Percentiles rank a stretch among this genome's conserved stretches.
Conservation (phyloP, 495 filamentous ascomycete species). For the Annulohypoxylon stygium region DNA sequence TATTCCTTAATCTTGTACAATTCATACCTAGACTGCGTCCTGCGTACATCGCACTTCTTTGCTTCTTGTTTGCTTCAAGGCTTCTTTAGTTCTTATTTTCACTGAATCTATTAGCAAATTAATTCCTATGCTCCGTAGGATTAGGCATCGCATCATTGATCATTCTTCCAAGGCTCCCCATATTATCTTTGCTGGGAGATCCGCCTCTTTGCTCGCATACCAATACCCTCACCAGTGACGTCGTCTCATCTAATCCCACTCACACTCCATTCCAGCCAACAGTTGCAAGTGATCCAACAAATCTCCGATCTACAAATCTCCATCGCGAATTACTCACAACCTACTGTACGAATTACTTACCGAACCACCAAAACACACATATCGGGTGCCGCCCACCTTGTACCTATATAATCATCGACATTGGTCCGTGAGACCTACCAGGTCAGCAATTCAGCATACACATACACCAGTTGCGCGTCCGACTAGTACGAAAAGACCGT, state of each 20-base stretch:
- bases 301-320: slow-evolving; percentile 27
- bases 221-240: slow-evolving; percentile 37
- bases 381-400: slow-evolving; percentile 5
- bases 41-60: slow-evolving; percentile 1
- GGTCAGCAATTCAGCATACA: not conserved
- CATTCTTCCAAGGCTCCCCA: not conserved
- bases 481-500: not conserved
- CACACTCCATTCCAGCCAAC: slow-evolving; percentile 35
- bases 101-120: not conserved
- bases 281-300: not conserved
- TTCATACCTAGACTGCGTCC: slow-evolving; percentile 11
- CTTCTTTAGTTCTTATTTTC: not conserved
- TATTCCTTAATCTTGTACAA: slow-evolving; percentile 12
- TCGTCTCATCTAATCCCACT: slow-evolving; percentile 40
- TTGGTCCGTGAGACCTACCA: slow-evolving; percentile 1
- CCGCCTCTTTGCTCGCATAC: slow-evolving; percentile 21
- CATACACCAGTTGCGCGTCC: slow-evolving; percentile 5
- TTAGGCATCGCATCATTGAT: slow-evolving; percentile 9
- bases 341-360: slow-evolving; percentile 16
- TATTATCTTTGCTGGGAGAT: slow-evolving; percentile 13
- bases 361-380: slow-evolving; percentile 20
- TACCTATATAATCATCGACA: slow-evolving; percentile 21
- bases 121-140: slow-evolving; percentile 23
- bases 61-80: not conserved
- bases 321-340: slow-evolving; percentile 10